Evolutionary conservation across 2,329 filamentous ascomycete species (phyloP).

Genomic region (Diaporthe caulivora): DNA sequence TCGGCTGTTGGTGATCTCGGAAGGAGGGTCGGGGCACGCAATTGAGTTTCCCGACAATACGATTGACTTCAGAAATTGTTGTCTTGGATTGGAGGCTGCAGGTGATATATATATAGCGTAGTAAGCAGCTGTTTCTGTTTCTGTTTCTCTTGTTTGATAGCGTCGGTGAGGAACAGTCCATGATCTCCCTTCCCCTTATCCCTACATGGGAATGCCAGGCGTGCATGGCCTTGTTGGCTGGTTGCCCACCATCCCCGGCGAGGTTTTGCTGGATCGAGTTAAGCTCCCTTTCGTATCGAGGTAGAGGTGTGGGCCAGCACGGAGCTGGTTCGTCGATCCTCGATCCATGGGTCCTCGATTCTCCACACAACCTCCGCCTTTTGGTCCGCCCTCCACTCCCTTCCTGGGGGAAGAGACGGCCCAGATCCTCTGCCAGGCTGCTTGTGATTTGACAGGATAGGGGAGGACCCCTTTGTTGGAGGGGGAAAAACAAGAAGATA

Average conservation of each 20-base stretch:
- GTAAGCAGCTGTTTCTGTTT: no score
- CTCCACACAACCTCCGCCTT: neutral
- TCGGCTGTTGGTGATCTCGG: slow-evolving; percentile 19
- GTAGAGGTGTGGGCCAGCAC: slow-evolving; percentile 1
- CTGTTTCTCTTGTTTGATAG: neutral
- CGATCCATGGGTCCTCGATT: slow-evolving; percentile 4
- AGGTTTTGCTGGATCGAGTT: slow-evolving; percentile 5
- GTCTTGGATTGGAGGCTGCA: no score
- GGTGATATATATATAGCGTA: neutral
- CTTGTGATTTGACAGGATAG: neutral
- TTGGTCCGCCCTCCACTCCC: neutral
- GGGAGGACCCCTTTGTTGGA: neutral
- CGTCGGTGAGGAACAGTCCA: neutral
- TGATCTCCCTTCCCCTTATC: neutral
- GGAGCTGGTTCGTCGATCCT: neutral
- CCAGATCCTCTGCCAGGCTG: neutral
- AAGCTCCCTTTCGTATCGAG: slow-evolving; percentile 32
- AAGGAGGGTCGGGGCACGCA: neutral
- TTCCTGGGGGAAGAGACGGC: neutral
- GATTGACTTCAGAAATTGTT: neutral
- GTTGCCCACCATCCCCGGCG: neutral
- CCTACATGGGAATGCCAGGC: neutral
- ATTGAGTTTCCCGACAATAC: slow-evolving; percentile 13
- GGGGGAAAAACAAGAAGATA: neutral
- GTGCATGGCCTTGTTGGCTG: neutral